Percentiles rank a stretch among this genome's conserved stretches.
These are phyloP conservation scores for Boeremia exigua DNA, from an alignment of 2,329 filamentous ascomycete species.

Conservation along the genomic window DNA sequence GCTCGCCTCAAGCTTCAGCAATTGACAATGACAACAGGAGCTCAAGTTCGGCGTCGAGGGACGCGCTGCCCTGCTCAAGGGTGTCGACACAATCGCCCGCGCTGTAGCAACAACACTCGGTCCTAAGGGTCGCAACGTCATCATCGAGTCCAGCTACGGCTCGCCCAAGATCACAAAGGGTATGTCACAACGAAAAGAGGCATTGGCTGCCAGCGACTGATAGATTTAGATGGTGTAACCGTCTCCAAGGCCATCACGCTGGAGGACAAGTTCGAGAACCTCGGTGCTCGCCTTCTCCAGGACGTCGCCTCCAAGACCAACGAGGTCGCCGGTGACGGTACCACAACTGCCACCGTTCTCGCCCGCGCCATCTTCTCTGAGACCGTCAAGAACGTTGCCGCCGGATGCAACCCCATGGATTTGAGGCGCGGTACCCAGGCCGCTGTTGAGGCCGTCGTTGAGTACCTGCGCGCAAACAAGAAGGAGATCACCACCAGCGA, in stretches of 20 bases:
- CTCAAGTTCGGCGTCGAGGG: slow-evolving; percentile 98
- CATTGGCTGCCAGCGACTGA: slow-evolving; percentile 19
- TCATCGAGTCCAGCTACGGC: slow-evolving; percentile 98
- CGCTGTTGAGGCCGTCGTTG: slow-evolving; percentile 91
- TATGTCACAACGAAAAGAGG: slow-evolving; percentile 49
- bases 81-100: slow-evolving; percentile 96
- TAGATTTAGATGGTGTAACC: slow-evolving; percentile 56
- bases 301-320: slow-evolving; percentile 99
- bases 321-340: slow-evolving; percentile 97
- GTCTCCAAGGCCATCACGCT: slow-evolving; percentile 80
- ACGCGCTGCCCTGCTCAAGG: slow-evolving; percentile 84
- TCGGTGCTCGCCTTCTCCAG: slow-evolving; percentile 93
- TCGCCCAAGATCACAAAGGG: slow-evolving; percentile 99
- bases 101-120: slow-evolving; percentile 95
- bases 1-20: not conserved
- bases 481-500: slow-evolving; percentile 96
- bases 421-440: slow-evolving; percentile 96
- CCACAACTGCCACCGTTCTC: slow-evolving; percentile 95
- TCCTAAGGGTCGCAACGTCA: slow-evolving; percentile 96
- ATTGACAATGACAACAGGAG: slow-evolving; percentile 64
- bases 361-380: slow-evolving; percentile 99
- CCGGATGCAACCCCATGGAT: slow-evolving; percentile 99
- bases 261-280: slow-evolving; percentile 99
- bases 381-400: slow-evolving; percentile 99
- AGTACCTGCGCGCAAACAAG: slow-evolving; percentile 95